These are phyloP conservation scores for Penicillium glabrum DNA, from an alignment of 2,329 filamentous ascomycete genomes.

Conservation along the genomic window DNA sequence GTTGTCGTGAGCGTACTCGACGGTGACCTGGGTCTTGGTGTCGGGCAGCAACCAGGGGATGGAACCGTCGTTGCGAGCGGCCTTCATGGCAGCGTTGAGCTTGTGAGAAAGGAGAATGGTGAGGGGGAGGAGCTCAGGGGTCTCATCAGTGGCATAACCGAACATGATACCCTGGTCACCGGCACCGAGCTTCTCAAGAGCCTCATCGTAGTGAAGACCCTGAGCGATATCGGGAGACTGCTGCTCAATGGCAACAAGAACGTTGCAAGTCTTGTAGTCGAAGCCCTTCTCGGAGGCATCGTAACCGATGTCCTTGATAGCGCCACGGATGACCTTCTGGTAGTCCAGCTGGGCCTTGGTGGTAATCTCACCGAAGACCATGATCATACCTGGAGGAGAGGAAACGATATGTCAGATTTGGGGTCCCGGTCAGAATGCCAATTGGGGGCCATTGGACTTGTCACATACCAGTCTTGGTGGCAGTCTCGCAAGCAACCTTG, in stretches of 20 bases:
- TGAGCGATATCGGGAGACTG: slow-evolving; percentile 99
- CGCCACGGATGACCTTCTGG: slow-evolving; percentile 91
- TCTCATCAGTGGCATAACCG: slow-evolving; percentile 99
- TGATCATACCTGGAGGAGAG: slow-evolving; percentile 67
- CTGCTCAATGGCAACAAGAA: slow-evolving; percentile 98
- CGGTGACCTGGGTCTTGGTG: slow-evolving; percentile 99
- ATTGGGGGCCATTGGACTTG: background rate
- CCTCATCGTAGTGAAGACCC: slow-evolving; percentile 97
- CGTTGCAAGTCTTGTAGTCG: slow-evolving; percentile 99
- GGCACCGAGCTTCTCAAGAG: slow-evolving; percentile 94
- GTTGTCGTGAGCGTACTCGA: slow-evolving; percentile 97
- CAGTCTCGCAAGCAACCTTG: slow-evolving; percentile 98
- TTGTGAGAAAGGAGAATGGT: slow-evolving; percentile 94
- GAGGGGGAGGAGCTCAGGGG: slow-evolving; percentile 91
- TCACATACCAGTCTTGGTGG: slow-evolving; percentile 88
- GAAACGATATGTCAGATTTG: slow-evolving; percentile 13
- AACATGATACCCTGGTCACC: slow-evolving; percentile 99
- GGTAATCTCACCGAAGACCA: slow-evolving; percentile 98
- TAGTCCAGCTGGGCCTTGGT: slow-evolving; percentile 96
- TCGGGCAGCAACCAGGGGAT: slow-evolving; percentile 95
- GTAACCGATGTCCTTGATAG: slow-evolving; percentile 99
- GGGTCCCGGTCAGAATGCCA: slow-evolving; percentile 4
- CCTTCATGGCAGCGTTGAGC: slow-evolving; percentile 92
- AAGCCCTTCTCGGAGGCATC: slow-evolving; percentile 97
- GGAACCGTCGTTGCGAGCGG: slow-evolving; percentile 80